Base-by-base conservation (phyloP, 2,329 filamentous ascomycete genomes). In the Penicillium sp. region DNA sequence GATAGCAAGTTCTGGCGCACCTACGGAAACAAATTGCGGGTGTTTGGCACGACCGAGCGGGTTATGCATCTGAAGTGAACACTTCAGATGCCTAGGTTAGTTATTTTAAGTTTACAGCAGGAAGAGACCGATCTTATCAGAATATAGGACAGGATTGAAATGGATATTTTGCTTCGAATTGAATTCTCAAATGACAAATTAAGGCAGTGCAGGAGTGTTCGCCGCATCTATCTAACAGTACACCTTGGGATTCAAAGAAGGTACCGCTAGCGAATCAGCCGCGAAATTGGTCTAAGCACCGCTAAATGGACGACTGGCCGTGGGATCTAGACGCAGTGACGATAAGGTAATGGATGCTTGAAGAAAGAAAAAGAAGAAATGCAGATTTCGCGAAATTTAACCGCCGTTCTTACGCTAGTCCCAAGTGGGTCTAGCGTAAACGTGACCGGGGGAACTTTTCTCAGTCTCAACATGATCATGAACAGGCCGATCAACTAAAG, bases 211-310 rank as follows among this genome's bases (percentile, higher is more conserved):
- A 31, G 54, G 49, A 58, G 69, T 96, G 91, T 96, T 77, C 83
- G 89, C 91, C 92, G 87, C 86, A 86, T 85, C 92, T 96, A 96
- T 96, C 92, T 96, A 96, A 93, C 92, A 84, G 89, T 87, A 88
- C 85, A 83, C 90, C 88, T 90, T 91, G 86, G 76, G 72, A 58
- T 62, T 57, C 29, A 33, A 78, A 79, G 85, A 90, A 92, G 91
- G 90, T 88, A 88, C 90, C 86, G 92, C 90, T 97, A 97, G 93
- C 93, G 93, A 92, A 96, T 92, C 92, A 91, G 89, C 89, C 91
- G 89, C 88, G 79, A 75, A 72, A 78, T 90, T 80, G 75, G 74
- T 96, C 90, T 96, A 75, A 91, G 91, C 93, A 95, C 87, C 80
- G 78, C 78, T 86, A 84, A 95, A 96, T 96, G 93, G 87, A 93